Evolutionary conservation across 148 eudicot species (phyloP).

Genomic region (Dysphania ambrosioides): DNA sequence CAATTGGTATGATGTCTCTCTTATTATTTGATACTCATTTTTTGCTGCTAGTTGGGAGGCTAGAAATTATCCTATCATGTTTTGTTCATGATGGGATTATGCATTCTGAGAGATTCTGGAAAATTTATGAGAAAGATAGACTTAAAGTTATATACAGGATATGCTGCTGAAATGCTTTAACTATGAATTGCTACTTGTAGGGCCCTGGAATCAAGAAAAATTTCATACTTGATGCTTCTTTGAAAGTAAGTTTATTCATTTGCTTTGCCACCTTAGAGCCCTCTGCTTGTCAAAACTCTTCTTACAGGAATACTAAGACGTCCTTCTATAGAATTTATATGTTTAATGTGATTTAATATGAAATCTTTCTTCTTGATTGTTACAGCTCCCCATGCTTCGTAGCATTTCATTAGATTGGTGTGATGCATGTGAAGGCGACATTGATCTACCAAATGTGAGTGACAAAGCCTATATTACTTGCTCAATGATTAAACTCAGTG

Average conservation of each 20-base stretch:
- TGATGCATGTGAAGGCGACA: constrained; percentile 71
- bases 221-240: constrained; percentile 59
- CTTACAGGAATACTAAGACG: not conserved
- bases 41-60: not conserved
- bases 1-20: not conserved
- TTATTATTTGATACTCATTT: not conserved
- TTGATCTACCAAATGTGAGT: constrained; percentile 70
- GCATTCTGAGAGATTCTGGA: not conserved
- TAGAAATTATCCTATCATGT: not conserved
- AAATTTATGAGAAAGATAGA: not conserved
- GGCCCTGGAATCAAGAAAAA: constrained; percentile 63
- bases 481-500: not conserved
- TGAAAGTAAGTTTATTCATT: constrained; percentile 41
- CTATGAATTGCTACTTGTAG: constrained; percentile 32
- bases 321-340: not conserved
- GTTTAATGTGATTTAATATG: not conserved
- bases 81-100: not conserved
- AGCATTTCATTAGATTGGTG: constrained; percentile 75
- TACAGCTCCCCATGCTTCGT: constrained; percentile 88
- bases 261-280: constrained; percentile 1
- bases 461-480: not conserved
- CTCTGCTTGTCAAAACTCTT: not conserved
- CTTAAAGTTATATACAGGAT: not conserved
- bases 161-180: constrained; percentile 3
- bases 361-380: constrained; percentile 16